phyloP scores from a whole-genome alignment of 1,284 basidiomycete species.

The Ceratorhiza oryzae-sativae region DNA sequence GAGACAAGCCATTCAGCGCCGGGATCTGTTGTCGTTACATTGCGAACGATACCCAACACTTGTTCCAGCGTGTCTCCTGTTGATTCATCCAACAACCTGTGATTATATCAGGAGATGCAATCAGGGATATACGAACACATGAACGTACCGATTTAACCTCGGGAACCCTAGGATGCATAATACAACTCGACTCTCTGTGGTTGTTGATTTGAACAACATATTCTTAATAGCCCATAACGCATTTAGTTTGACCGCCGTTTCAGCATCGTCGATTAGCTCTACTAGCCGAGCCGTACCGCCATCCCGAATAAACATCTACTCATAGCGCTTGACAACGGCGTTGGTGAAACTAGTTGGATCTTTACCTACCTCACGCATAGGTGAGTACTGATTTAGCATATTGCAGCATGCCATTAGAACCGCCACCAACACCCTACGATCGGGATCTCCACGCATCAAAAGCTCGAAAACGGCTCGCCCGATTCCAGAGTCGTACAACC shows the following conservation, averaged over 20 bases:
- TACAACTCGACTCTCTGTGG: not conserved
- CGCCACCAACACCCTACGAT: slow-evolving; percentile 22
- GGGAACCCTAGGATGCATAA: not conserved
- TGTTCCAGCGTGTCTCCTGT: slow-evolving; percentile 19
- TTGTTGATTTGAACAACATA: slow-evolving; percentile 11
- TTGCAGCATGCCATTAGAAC: slow-evolving; percentile 30
- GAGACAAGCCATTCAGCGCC: slow-evolving; percentile 34
- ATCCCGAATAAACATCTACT: slow-evolving; percentile 35
- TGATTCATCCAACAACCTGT: slow-evolving; percentile 17
- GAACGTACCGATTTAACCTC: slow-evolving; percentile 12
- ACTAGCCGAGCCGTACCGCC: slow-evolving; percentile 13
- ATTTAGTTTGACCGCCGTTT: slow-evolving; percentile 10
- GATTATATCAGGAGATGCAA: not conserved
- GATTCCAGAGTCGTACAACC: slow-evolving; percentile 35
- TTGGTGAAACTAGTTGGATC: not conserved
- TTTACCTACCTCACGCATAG: slow-evolving; percentile 30
- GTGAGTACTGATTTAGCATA: slow-evolving; percentile 30
- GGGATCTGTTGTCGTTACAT: slow-evolving; percentile 1
- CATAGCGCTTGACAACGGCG: not conserved
- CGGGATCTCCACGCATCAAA: slow-evolving; percentile 25
- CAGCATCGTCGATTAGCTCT: slow-evolving; percentile 17
- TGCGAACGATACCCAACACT: slow-evolving; percentile 24
- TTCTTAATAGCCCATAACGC: slow-evolving; percentile 33
- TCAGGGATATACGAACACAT: not conserved
- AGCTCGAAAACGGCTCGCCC: slow-evolving; percentile 29